Base-by-base conservation (phyloP, 345 rosid genomes). In the Toxicodendron radicans region DNA sequence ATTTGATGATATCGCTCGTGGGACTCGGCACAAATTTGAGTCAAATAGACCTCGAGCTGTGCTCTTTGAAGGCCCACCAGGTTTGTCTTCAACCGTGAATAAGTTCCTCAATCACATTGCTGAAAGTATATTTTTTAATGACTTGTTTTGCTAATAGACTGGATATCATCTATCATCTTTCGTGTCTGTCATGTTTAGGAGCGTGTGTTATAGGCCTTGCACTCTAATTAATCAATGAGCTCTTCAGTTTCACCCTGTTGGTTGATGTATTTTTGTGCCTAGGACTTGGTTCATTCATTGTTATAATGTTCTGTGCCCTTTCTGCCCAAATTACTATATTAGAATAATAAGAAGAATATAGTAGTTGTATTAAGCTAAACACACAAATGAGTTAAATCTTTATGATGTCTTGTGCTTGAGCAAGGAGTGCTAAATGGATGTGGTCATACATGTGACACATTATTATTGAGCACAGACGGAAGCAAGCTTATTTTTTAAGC, bases 51-150 rank as follows among this genome's bases (percentile, higher is more conserved):
- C 99, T 45, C 88, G 97, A 33, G 97, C 98, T 32, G 92, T 95
- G 74, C 93, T 95, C 49, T 95, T 93, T 80, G 97, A 95, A 85
- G 99, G 98, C 48, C 99, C 98, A 10, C 98, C 97, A 79, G 99
- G 99, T 93, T 82, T 58, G 78, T 73, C 41, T 74, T 65, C 62
- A 45, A 38, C 41, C 71, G 32, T 2, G 43, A 73, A 64, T 58
- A 65, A 57, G 62, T 3, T 30, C 9, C 46, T 45, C n/a, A 21
- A 48, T 41, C 53, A 23, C 35, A 12, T 67, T 53, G 35, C 38
- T 33, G 9, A 27, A 63, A 64, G 7, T 58, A 5, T 10, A 12
- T 49, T 43, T 51, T 20, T 58, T 30, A n/a, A 14, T 16, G 2
- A 60, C 59, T 20, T 27, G 11, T 64, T 78, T 10, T 24, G 35